Percentiles rank a stretch among this genome's conserved stretches.
Evolutionary conservation across 306 rosid genomes (phyloP).

Genomic region (Cyamopsis tetragonoloba): DNA sequence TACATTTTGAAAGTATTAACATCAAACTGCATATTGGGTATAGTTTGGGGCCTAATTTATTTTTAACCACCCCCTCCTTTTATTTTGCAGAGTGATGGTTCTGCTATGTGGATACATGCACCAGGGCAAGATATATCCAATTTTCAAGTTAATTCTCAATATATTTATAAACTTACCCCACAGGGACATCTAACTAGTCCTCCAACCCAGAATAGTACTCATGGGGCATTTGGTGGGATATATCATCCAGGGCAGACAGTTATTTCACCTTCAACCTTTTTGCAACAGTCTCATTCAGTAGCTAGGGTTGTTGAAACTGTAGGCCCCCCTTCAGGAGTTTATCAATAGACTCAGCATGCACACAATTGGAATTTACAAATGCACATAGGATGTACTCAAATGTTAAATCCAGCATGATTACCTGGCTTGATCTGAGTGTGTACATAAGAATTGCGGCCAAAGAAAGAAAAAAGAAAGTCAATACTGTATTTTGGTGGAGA

Average conservation of each 20-base stretch:
- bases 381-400: conserved; percentile 30
- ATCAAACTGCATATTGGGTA: no score
- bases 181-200: conserved; percentile 62
- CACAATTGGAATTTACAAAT: conserved; percentile 53
- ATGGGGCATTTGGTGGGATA: conserved; percentile 51
- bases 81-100: conserved; percentile 57
- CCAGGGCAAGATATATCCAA: conserved; percentile 71
- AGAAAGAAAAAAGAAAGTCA: conserved; percentile 33
- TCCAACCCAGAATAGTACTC: conserved; percentile 57
- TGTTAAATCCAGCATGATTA: conserved; percentile 29
- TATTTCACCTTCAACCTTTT: conserved; percentile 54
- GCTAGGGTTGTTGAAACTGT: conserved; percentile 54
- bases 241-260: conserved; percentile 59
- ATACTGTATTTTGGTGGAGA: conserved; percentile 34
- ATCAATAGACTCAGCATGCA: conserved; percentile 61
- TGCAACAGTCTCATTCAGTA: conserved; percentile 75
- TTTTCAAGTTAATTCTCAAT: conserved; percentile 59
- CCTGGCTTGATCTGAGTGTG: conserved; percentile 63
- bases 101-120: conserved; percentile 67
- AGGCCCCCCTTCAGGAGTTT: conserved; percentile 59
- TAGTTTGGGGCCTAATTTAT: no score
- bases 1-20: no score
- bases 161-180: conserved; percentile 58
- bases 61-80: no score
- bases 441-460: conserved; percentile 65